phyloP scores from a whole-genome alignment of 306 rosid species.

The Herpetospermum pedunculosum region DNA sequence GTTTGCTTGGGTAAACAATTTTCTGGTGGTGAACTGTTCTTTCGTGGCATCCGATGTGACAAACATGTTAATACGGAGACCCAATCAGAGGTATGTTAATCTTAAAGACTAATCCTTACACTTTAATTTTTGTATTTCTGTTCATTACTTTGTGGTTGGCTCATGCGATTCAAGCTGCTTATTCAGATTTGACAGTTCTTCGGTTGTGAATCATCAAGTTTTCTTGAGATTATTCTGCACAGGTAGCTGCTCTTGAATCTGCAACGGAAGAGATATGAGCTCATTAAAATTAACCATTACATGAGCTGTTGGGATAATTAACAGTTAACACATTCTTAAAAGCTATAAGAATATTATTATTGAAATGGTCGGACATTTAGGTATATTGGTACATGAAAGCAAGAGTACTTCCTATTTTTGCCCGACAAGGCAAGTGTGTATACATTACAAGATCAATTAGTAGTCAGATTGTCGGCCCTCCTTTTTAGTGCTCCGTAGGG shows the following conservation, averaged over 20 bases:
- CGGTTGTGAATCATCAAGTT: neutral
- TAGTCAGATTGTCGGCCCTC: neutral
- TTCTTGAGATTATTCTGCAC: neutral
- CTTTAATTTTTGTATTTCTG: neutral
- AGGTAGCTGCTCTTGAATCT: neutral
- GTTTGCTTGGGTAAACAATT: conserved; percentile 79
- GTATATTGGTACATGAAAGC: neutral
- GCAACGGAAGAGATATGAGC: neutral
- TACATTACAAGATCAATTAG: neutral
- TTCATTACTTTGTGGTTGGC: neutral
- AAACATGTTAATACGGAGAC: conserved; percentile 64
- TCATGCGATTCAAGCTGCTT: neutral
- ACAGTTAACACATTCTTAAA: neutral
- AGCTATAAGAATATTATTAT: neutral
- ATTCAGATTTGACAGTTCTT: neutral
- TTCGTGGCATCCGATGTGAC: conserved; percentile 90
- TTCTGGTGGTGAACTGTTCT: conserved; percentile 79
- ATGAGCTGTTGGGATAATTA: neutral
- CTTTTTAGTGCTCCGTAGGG: neutral
- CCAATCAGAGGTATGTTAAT: conserved; percentile 45
- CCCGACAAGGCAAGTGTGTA: neutral
- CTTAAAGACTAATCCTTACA: neutral
- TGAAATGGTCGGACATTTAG: neutral
- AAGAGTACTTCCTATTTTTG: neutral
- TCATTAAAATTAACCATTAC: neutral